Percentiles rank a stretch among this genome's conserved stretches.
These are phyloP conservation scores for Naumovozyma dairenensis DNA, from an alignment of 805 yeast genomes.

Conservation along the genomic window DNA sequence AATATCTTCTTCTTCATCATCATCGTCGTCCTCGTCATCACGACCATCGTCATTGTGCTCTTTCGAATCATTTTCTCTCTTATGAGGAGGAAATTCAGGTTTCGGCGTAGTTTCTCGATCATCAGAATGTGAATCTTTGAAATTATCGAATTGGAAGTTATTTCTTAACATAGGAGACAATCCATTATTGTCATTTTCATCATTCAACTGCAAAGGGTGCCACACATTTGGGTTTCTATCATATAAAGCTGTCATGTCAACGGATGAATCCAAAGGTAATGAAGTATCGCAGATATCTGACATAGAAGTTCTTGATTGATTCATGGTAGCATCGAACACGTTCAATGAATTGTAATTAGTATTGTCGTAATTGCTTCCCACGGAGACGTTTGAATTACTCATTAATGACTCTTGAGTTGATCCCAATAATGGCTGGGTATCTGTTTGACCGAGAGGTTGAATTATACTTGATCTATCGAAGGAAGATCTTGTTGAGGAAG, in stretches of 20 bases:
- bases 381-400: too few species aligned
- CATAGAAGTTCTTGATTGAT: conserved; percentile 25
- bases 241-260: conserved; percentile 32
- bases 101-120: too few species aligned
- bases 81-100: neutral
- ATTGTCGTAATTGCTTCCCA: too few species aligned
- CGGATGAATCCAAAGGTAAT: conserved; percentile 24
- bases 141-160: neutral
- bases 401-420: neutral
- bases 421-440: conserved; percentile 25
- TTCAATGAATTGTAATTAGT: neutral
- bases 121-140: too few species aligned
- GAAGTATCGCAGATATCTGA: conserved; percentile 8
- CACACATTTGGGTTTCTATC: conserved; percentile 19
- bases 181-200: neutral
- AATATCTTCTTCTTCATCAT: neutral
- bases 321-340: conserved; percentile 17
- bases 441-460: conserved; percentile 4
- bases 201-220: conserved; percentile 20
- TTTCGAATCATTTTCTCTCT: conserved; percentile 1
- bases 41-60: neutral
- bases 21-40: neutral
- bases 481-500: conserved; percentile 20
- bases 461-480: conserved; percentile 9
- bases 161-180: neutral